Base-by-base conservation (phyloP, 1,284 basidiomycete species). In the Melampsora medusae region DNA sequence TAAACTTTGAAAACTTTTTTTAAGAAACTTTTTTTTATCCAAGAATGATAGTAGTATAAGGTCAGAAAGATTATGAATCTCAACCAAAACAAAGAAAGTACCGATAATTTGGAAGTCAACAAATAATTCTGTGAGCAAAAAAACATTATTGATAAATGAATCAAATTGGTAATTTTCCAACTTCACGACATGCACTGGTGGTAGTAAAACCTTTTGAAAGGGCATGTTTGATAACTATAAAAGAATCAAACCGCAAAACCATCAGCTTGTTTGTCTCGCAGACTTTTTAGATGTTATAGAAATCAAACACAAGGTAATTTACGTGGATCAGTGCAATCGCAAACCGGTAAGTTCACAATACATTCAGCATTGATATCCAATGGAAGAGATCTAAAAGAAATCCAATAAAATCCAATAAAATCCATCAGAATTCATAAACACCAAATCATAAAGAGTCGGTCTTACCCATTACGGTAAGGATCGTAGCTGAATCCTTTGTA, bases 161-260 rank as follows among this genome's bases (percentile, higher is more conserved):
- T 60, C 66, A 75, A 46, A 75, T 75, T 31, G 73, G 73, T 46
- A 75, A 66, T 64, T 75, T 75, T 31, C 66, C 73, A 61, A 60
- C 62, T 49, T 68, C 73, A 25, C 73, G 65, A 22, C 73, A 75
- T n/a, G 73, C 73, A 31, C 56, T 35, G 16, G 73, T 75, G 31
- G 73, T 75, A 49, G 56, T 35, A n/a, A 48, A 53, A n/a, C 66
- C 66, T 56, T 75, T 74, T 16, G 48, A 53, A 35, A 53, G 50
- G 48, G 73, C 73, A 38, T 42, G 35, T 19, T 53, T 62, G 14
- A 75, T 62, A 7, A 33, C 73, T 75, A 59, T 17, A 28, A 5
- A 19, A 64, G 38, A n/a, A 4, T 7, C 22, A 17, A 53, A 4
- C 19, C 65, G 6, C 19, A 5, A 50, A 35, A 67, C 22, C 35